Evolutionary conservation across 2,329 filamentous ascomycete genomes (phyloP).

Genomic region (Knoxdaviesia proteae): DNA sequence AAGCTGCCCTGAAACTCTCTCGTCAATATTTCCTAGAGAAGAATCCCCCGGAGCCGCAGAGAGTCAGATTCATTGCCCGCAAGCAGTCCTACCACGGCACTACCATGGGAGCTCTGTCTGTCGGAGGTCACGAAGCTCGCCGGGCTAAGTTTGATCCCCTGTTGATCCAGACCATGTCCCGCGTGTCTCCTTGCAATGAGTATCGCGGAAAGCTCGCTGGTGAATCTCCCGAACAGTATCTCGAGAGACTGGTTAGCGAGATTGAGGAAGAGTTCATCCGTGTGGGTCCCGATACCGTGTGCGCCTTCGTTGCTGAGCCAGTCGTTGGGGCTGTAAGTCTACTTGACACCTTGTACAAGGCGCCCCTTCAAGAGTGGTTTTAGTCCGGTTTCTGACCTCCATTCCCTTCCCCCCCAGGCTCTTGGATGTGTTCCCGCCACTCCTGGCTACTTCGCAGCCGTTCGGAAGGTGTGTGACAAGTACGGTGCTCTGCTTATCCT

Average conservation of each 20-base stretch:
- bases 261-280: slow-evolving; percentile 24
- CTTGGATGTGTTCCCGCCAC: slow-evolving; percentile 29
- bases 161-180: slow-evolving; percentile 8
- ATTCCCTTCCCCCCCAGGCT: slow-evolving; percentile 7
- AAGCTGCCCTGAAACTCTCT: slow-evolving; percentile 25
- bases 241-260: slow-evolving; percentile 18
- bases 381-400: slow-evolving; percentile 8
- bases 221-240: slow-evolving; percentile 19
- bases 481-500: slow-evolving; percentile 33
- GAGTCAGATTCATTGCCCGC: slow-evolving; percentile 20
- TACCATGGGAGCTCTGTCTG: slow-evolving; percentile 22
- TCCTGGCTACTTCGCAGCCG: slow-evolving; percentile 30
- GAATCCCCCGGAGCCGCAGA: slow-evolving; percentile 11
- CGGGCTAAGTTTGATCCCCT: slow-evolving; percentile 11
- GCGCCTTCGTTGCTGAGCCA: slow-evolving; percentile 28
- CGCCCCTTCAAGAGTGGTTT: neutral
- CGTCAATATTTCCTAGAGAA: slow-evolving; percentile 24
- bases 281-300: slow-evolving; percentile 22
- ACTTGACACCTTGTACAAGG: neutral
- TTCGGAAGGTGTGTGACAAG: slow-evolving; percentile 30
- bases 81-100: slow-evolving; percentile 28
- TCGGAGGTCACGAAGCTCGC: slow-evolving; percentile 12
- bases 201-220: slow-evolving; percentile 7
- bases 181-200: slow-evolving; percentile 9
- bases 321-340: slow-evolving; percentile 17